Base-by-base conservation (phyloP, 2,329 filamentous ascomycete species). In the Colletotrichum lindemuthianum region DNA sequence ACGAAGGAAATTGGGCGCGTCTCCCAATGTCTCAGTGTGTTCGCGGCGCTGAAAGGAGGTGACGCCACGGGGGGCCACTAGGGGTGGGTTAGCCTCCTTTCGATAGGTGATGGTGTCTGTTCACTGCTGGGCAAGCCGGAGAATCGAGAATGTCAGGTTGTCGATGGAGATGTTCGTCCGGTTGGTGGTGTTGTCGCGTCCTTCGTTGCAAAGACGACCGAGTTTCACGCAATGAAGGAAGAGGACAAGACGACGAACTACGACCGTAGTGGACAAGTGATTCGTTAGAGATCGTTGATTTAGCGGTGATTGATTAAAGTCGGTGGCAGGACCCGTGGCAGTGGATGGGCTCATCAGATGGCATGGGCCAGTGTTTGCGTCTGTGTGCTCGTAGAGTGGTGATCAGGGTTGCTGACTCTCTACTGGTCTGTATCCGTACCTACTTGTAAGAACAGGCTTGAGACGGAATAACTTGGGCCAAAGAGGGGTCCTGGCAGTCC, bases 1-100 rank as follows among this genome's bases (percentile, higher is more conserved):
- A 65, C 36, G 61, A 34, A 40, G 51, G 52, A 61, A 48, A 56
- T 52, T 61, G 58, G 59, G 51, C 63, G 51, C 51, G 63, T 65
- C 58, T 63, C 51, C 58, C 58, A 65, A 56, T 65, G 63, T 63
- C 58, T 65, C 63, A 51, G 63, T 47, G 24, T 24, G 12, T 9
- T 56, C 51, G 51, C 43, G 36, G 59, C 39, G 58, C 45, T 63
- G 58, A 57, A 65, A 65, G 58, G 47, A 43, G 47, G 63, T 57
- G 63, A 65, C 63, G 63, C 63, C 63, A 65, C 63, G 40, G 37
- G 51, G 41, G 10, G 32, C 36, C 51, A 43, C 58, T 65, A 65
- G 63, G 45, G 44, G 3, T 48, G 51, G 13, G 52, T 61, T 60
- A 51, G 57, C n/a, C 50, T 60, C 50, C 52, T 49, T 65, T 51